These are phyloP conservation scores for Athelia psychrophila DNA, from an alignment of 1,284 basidiomycete species.

Conservation along the genomic window DNA sequence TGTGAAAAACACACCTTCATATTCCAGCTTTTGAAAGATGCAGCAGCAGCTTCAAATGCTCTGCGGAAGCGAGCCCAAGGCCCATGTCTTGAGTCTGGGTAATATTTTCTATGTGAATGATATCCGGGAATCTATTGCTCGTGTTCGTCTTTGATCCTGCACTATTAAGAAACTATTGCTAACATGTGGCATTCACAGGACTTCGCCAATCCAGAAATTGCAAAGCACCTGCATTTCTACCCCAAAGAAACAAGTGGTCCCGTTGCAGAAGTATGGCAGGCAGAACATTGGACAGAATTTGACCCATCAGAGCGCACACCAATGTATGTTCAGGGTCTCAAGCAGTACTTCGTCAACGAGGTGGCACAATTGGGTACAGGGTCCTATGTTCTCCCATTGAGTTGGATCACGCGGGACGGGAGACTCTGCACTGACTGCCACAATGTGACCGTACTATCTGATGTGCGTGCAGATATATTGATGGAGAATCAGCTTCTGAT, in stretches of 20 bases:
- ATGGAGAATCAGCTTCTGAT: too few relatives aligned
- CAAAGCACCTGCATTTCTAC: slow-evolving; percentile 20
- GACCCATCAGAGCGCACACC: slow-evolving; percentile 17
- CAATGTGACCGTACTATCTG: not conserved
- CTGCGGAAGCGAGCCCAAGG: not conserved
- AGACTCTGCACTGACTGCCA: slow-evolving; percentile 7
- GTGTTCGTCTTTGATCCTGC: not conserved
- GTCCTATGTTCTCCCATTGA: slow-evolving; percentile 18
- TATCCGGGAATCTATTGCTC: slow-evolving; percentile 7
- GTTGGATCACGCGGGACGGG: slow-evolving; percentile 18
- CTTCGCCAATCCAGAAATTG: slow-evolving; percentile 19
- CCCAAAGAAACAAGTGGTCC: slow-evolving; percentile 18
- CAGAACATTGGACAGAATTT: slow-evolving; percentile 21
- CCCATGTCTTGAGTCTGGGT: slow-evolving; percentile 2
- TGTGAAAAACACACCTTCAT: slow-evolving; percentile 7
- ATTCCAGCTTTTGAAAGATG: slow-evolving; percentile 6
- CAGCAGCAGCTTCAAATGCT: slow-evolving; percentile 3
- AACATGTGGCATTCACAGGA: too few relatives aligned
- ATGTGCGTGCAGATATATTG: not conserved
- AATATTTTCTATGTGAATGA: slow-evolving; percentile 12
- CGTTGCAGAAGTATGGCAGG: slow-evolving; percentile 24
- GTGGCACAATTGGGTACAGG: slow-evolving; percentile 13
- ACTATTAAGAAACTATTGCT: too few relatives aligned
- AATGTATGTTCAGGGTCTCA: slow-evolving; percentile 15
- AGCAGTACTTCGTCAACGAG: slow-evolving; percentile 25